Conservation (phyloP, 139 green algal species). For the Mesostigma viride region DNA sequence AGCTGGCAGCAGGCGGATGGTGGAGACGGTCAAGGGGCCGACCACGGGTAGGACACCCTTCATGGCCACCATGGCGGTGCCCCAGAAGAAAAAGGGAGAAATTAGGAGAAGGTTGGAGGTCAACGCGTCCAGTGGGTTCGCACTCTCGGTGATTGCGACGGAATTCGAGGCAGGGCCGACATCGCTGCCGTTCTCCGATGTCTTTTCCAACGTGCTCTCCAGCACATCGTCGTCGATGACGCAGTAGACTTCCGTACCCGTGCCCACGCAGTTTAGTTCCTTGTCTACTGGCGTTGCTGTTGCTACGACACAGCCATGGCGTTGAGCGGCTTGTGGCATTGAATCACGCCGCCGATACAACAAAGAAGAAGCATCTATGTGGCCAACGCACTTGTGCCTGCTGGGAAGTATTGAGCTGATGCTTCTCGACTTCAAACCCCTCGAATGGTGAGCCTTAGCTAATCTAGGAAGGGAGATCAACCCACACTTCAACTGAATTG, state of each 20-base stretch:
- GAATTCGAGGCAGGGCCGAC: background rate
- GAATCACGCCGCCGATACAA: no score
- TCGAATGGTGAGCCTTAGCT: no score
- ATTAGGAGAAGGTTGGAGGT: constrained; percentile 47
- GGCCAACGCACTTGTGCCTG: no score
- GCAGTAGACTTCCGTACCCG: constrained; percentile 37
- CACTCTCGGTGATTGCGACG: background rate
- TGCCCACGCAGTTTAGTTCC: constrained; percentile 34
- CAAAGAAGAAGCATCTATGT: no score
- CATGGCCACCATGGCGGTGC: constrained; percentile 88
- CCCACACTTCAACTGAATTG: no score
- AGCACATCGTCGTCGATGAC: background rate
- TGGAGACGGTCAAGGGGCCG: constrained; percentile 58
- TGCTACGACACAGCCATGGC: background rate
- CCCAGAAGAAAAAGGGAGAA: constrained; percentile 94
- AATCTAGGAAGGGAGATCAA: no score
- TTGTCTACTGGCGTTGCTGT: background rate
- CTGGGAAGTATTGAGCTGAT: no score
- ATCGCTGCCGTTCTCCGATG: background rate
- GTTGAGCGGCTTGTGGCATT: no score
- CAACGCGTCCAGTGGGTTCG: no score
- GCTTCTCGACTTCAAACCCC: no score
- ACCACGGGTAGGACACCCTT: constrained; percentile 42
- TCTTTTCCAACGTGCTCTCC: background rate
- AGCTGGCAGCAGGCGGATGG: constrained; percentile 76